Evolutionary conservation across 2,329 filamentous ascomycete species (phyloP).

Genomic region (Exserohilum turcica): DNA sequence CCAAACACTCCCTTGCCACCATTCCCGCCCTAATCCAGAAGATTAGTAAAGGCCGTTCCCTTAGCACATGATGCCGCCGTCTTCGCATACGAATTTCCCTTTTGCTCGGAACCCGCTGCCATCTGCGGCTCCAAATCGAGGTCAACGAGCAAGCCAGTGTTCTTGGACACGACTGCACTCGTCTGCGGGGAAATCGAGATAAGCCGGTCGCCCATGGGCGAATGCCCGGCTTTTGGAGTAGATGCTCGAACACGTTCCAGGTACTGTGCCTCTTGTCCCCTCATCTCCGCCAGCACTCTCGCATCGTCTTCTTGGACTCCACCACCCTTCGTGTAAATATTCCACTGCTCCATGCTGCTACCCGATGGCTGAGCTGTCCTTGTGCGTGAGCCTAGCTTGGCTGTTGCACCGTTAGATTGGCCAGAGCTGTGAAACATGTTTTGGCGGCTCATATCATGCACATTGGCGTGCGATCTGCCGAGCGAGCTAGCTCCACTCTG

Average conservation of each 20-base stretch:
- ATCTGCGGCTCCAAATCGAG: slow-evolving; percentile 10
- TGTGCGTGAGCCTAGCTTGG: background rate
- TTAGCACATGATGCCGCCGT: slow-evolving; percentile 1
- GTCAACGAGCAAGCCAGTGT: slow-evolving; percentile 27
- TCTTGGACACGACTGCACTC: slow-evolving; percentile 8
- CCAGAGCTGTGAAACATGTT: slow-evolving; percentile 3
- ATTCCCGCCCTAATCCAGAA: slow-evolving; percentile 20
- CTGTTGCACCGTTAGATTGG: background rate
- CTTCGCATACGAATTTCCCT: slow-evolving; percentile 3
- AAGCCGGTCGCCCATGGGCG: slow-evolving; percentile 9
- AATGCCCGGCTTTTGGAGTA: background rate
- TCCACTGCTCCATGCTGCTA: slow-evolving; percentile 14
- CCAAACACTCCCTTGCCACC: background rate
- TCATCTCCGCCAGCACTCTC: slow-evolving; percentile 15
- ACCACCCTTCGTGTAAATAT: slow-evolving; percentile 14
- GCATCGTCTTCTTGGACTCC: slow-evolving; percentile 28
- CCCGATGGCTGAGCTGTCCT: background rate
- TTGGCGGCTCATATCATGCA: slow-evolving; percentile 8
- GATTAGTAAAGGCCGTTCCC: slow-evolving; percentile 6
- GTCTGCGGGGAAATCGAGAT: slow-evolving; percentile 25
- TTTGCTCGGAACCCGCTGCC: background rate
- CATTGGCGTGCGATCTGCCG: slow-evolving; percentile 1
- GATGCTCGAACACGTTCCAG: slow-evolving; percentile 6
- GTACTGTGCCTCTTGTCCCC: slow-evolving; percentile 21
- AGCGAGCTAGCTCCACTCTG: slow-evolving; percentile 6